These are phyloP conservation scores for Tulasnella sp. DNA, from an alignment of 768 basidiomycete species.

Conservation along the genomic window DNA sequence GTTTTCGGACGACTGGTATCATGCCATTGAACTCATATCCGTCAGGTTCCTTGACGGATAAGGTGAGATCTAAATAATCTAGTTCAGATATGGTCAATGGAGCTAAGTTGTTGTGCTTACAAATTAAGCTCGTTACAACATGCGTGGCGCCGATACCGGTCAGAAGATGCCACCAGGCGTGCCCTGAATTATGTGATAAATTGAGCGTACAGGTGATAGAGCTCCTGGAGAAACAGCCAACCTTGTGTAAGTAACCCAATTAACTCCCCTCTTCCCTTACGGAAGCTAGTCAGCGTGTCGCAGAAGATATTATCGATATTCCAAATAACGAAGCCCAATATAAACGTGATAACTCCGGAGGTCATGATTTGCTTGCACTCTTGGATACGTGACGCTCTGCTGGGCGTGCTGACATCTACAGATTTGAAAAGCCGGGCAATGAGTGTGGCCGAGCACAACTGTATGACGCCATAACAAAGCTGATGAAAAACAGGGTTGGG, in stretches of 20 bases:
- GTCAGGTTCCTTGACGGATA: background rate
- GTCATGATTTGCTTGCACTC: conserved; percentile 18
- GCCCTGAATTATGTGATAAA: conserved; percentile 11
- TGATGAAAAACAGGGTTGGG: conserved; percentile 29
- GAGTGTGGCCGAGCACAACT: conserved; percentile 18
- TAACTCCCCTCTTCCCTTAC: conserved; percentile 5
- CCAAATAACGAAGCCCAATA: conserved; percentile 26
- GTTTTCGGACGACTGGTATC: no score
- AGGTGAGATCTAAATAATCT: background rate
- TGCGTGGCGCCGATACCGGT: conserved; percentile 16
- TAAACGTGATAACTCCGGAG: conserved; percentile 22
- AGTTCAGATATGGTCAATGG: no score
- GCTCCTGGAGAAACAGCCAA: background rate
- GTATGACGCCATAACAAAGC: conserved; percentile 24
- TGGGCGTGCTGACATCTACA: background rate
- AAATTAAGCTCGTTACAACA: conserved; percentile 11
- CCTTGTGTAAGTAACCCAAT: conserved; percentile 16
- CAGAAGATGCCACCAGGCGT: conserved; percentile 19
- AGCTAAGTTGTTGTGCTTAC: no score
- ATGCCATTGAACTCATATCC: background rate
- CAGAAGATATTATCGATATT: conserved; percentile 30
- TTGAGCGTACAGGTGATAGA: no score
- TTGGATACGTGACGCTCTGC: background rate
- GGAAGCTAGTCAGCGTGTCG: conserved; percentile 14
- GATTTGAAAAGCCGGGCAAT: conserved; percentile 19